Conservation (phyloP, 768 basidiomycete species). For the Podaxis pistillaris region DNA sequence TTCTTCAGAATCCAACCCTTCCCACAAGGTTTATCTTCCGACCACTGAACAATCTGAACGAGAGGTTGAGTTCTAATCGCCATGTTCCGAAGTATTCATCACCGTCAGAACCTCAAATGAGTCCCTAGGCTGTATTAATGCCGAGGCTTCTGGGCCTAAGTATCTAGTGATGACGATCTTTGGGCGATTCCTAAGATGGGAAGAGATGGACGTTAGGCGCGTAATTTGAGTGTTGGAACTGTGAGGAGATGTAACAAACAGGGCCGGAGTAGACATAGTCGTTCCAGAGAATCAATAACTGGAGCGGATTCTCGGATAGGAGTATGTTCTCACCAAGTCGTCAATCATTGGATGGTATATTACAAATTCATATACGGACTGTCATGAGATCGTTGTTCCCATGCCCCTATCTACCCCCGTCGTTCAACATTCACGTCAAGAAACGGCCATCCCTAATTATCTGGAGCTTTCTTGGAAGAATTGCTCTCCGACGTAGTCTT, state of each 20-base stretch:
- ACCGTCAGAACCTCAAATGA: conserved; percentile 52
- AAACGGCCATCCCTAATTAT: too few species aligned
- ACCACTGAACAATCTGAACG: conserved; percentile 40
- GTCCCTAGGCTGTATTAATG: conserved; percentile 42
- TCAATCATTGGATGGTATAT: not conserved
- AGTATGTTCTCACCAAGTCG: not conserved
- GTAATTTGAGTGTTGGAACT: not conserved
- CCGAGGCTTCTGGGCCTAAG: conserved; percentile 65
- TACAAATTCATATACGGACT: not conserved
- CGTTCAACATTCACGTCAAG: too few species aligned
- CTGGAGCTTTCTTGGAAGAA: too few species aligned
- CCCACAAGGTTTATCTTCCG: conserved; percentile 53
- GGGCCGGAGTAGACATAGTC: not conserved
- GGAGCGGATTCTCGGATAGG: not conserved
- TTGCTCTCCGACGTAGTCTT: not conserved
- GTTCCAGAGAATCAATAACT: not conserved
- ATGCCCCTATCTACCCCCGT: not conserved
- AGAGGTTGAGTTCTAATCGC: not conserved
- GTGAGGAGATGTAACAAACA: conserved; percentile 6
- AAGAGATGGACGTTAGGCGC: conserved; percentile 21
- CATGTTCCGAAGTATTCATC: not conserved
- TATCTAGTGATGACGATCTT: conserved; percentile 60
- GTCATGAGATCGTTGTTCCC: not conserved
- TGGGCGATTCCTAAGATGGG: conserved; percentile 19
- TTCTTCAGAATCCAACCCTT: conserved; percentile 76